A percentile compares a stretch with the other conserved stretches of the same genome.
phyloP scores from a whole-genome alignment of 208 protist genomes.

The Tetramitus jugosus region DNA sequence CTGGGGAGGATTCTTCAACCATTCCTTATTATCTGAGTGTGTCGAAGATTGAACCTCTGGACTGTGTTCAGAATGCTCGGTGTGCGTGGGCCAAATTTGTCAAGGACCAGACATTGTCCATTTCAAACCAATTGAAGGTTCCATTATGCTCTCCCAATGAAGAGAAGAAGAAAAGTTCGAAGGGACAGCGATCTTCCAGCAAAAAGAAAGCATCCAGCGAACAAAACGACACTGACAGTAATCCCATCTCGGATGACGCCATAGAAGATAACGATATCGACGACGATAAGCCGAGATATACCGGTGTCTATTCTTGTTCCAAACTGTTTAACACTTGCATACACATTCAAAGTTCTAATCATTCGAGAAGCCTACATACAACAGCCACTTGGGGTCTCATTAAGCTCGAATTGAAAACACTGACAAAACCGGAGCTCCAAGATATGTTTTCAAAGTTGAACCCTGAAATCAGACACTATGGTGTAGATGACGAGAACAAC shows the following conservation, averaged over 20 bases:
- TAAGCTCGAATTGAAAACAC: conserved; percentile 8
- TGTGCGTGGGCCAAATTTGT: background rate
- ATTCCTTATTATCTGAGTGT: too few species aligned
- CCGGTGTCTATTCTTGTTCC: background rate
- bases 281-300: background rate
- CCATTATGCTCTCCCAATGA: background rate
- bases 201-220: background rate
- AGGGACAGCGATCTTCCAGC: background rate
- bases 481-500: background rate
- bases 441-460: background rate
- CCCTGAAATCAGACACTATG: background rate
- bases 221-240: background rate
- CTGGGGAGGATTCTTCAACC: background rate
- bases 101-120: background rate
- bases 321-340: background rate
- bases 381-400: background rate
- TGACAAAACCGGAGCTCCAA: background rate
- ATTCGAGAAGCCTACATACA: background rate
- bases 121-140: background rate
- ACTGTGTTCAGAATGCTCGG: background rate
- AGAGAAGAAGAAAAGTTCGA: background rate
- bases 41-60: background rate
- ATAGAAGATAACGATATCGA: background rate
- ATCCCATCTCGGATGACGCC: background rate
- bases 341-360: background rate